phyloP scores from a whole-genome alignment of 2,329 filamentous ascomycete species.

The Penicillium sp. region DNA sequence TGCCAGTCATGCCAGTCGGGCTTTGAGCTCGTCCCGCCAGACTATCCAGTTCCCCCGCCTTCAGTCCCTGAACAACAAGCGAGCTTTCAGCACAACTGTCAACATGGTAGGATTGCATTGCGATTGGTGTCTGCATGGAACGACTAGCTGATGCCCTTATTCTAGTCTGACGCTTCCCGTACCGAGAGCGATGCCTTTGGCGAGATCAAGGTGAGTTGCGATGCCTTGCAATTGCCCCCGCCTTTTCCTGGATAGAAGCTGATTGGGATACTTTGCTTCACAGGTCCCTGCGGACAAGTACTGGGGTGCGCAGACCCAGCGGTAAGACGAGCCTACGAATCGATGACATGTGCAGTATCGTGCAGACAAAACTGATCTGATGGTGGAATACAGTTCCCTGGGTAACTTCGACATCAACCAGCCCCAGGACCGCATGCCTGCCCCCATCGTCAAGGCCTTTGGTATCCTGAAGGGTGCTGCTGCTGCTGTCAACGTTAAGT shows the following conservation, averaged over 20 bases:
- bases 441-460: constrained; percentile 88
- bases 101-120: constrained; percentile 38
- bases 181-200: constrained; percentile 98
- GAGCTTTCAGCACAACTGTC: constrained; percentile 42
- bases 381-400: constrained; percentile 63
- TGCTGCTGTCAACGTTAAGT: constrained; percentile 93
- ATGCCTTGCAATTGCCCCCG: not conserved
- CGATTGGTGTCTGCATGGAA: not conserved
- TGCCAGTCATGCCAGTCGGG: constrained; percentile 32
- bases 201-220: constrained; percentile 70
- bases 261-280: constrained; percentile 9
- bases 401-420: constrained; percentile 99
- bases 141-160: constrained; percentile 6
- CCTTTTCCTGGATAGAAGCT: constrained; percentile 12
- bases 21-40: constrained; percentile 36
- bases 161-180: constrained; percentile 60
- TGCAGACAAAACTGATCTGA: constrained; percentile 25
- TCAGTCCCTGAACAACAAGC: constrained; percentile 40
- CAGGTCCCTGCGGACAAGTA: constrained; percentile 86
- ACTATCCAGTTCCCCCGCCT: constrained; percentile 42
- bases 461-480: constrained; percentile 97
- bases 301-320: constrained; percentile 97
- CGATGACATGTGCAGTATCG: constrained; percentile 2
- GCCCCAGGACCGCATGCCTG: constrained; percentile 97
- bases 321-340: constrained; percentile 48